Base-by-base conservation (phyloP, 768 basidiomycete species). In the Pisolithus orientalis region DNA sequence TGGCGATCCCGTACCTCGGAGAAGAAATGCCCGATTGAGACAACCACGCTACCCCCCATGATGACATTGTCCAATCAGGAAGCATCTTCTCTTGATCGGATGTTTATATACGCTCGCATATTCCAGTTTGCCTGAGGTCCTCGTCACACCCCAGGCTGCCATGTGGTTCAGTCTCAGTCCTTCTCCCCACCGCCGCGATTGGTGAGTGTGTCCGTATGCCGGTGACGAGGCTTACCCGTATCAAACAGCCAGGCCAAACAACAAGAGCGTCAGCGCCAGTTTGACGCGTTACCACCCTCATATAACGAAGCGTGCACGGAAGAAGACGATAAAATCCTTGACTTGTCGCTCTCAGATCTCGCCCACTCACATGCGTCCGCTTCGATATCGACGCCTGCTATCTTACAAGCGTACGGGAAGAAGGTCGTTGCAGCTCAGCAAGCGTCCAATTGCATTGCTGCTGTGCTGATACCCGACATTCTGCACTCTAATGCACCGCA, bases 361-460 rank as follows among this genome's bases (percentile, higher is more conserved):
- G 73, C 72, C 16, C 52, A 62, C n/a, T 50, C 56, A 8, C 69
- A 73, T 42, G 62, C 59, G 7, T 52, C 59, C 29, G 63, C 64
- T 3, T 52, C 51, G 3, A 39, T 73, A 8, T 54, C 67, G 7
- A 65, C 68, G 0, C 43, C 60, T 3, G 65, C 63, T 29, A 63
- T 77, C 50, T 51, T 75, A 21, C 50, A 64, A 31, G 72, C 72
- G 2, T 78, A 75, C 51, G 72, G 72, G 32, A 75, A 74, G 57
- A 68, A 70, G 21, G 59, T 62, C 13, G 61, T 78, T 14, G 57
- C 60, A 0, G 76, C 73, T 1, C 74, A 76, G 27, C 66, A 62
- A 28, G 60, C 70, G 43, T 77, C 75, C 46, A 81, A 81, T 57
- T 82, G 80, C 57, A 60, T 82, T 16, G 70, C 79, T 2, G 75